Base-by-base conservation (phyloP, 192 early-diverging fungal genomes). In the Backusella westeae region DNA sequence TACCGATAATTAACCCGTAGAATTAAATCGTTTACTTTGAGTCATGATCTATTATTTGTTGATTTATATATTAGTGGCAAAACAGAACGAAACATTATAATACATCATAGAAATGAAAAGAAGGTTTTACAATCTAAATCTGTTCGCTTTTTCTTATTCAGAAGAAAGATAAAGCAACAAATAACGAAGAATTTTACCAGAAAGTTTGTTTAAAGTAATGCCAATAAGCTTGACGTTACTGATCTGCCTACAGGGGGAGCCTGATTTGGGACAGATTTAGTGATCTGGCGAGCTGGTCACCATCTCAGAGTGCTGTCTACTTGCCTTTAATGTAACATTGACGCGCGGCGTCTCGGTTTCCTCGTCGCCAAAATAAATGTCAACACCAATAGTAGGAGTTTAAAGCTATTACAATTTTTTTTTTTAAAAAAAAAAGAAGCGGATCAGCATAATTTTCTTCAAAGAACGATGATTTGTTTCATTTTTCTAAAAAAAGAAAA, bases 221-320 rank as follows among this genome's bases (percentile, higher is more conserved):
- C 90, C 85, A 74, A 94, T 80, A 34, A 85, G 86, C 17, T 94
- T 86, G 2, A 92, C 92, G 26, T 91, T 95, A 6, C 90, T 80
- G 36, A 96, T 77, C 73, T 84, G 80, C 88, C 96, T 97, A 87
- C 95, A 89, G 15, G 84, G 78, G n/a, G 90, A 4, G 94, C 93
- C 38, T 85, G 80, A 10, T 69, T 72, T 7, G 83, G 85, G 39
- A 95, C 77, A 84, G 87, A 95, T 10, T 87, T 75, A n/a, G 39
- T 21, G 19, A 94, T 82, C 12, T 93, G 85, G 17, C 1, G 8
- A 39, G 10, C 34, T 76, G 34, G 73, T 75, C 41, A 84, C 71
- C 8, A 32, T 69, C 3, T 85, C 83, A 17, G 85, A 84, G 7
- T 71, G 68, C 35, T 77, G 72, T 0, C 73, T 71, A 2, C 67